A percentile compares a stretch with the other conserved stretches of the same genome.
Conservation (phyloP, 1,284 basidiomycete genomes). For the Cryptococcus floricola region DNA sequence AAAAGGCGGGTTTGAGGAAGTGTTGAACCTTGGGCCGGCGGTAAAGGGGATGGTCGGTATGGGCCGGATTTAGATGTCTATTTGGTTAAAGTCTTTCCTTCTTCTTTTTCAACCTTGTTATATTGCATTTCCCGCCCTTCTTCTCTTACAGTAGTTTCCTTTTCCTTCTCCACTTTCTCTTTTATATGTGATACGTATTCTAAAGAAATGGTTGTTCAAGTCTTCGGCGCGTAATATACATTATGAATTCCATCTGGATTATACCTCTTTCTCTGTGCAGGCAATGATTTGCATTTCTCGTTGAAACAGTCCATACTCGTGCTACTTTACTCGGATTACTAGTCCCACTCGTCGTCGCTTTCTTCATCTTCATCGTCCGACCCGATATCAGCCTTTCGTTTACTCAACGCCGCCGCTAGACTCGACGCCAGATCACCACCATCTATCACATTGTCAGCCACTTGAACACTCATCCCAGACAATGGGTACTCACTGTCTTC, state of each 20-base stretch:
- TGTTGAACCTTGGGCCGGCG: constrained; percentile 37
- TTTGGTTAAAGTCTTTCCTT: too few species aligned
- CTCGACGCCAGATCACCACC: constrained; percentile 62
- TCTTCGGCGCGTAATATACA: too few species aligned
- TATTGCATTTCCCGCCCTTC: too few species aligned
- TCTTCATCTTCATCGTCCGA: constrained; percentile 87
- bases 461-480: background rate
- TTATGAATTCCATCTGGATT: too few species aligned
- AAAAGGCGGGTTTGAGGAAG: constrained; percentile 25
- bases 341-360: constrained; percentile 82
- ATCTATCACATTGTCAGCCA: background rate
- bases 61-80: constrained; percentile 30
- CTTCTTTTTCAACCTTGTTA: too few species aligned
- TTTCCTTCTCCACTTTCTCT: too few species aligned
- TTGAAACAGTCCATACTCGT: background rate
- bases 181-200: too few species aligned
- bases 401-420: constrained; percentile 63
- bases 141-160: too few species aligned
- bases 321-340: background rate
- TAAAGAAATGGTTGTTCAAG: too few species aligned
- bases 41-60: constrained; percentile 46
- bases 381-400: constrained; percentile 83
- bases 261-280: too few species aligned
- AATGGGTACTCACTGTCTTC: constrained; percentile 27
- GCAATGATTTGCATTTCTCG: too few species aligned